Evolutionary conservation across 139 green algal genomes (phyloP), one percentile per base, ranked within the genome.

Genomic region (Asterochloris sp.): DNA sequence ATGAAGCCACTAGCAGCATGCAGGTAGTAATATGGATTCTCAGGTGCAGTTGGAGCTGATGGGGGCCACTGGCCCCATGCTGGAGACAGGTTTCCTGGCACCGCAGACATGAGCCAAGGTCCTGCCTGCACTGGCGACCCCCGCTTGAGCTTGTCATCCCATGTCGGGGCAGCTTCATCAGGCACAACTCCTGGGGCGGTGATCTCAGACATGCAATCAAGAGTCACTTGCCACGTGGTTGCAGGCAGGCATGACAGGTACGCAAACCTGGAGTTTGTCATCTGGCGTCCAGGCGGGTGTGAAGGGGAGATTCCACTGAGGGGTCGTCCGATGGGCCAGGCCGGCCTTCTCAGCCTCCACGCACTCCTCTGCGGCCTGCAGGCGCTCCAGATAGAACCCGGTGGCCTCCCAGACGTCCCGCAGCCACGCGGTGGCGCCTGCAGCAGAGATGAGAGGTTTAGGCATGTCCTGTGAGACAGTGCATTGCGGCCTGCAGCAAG

Each of bases 381-480:
- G 28, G 11, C 90, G 85, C 90, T 99, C 97, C 76, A 99, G 89
- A 63, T 88, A 85, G 89, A 99, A 99, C 23, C 89, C 89, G 0
- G 95, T 98, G 78, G 94, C 91, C 92, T 99, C 97, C 97, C 97
- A 99, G 19, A 88, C 86, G 81, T 98, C 92, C 62, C 96, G 89
- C 84, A 98, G 88, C 29, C 81, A 87, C 2, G 86, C 81, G 15
- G 88, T 93, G 62, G 78, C 79, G 61, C 88, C 92, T 17, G 10
- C 19, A 73, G 13, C 11, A 60, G 11, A 26, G n/a, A 0, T 15
- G 24, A 62, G 27, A 63, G 28, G 21, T 6, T 54, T 6, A 54
- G 38, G 38, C 38, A 54, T 54, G 38, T 54, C 38, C 38, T 54
- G 2, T 54, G 38, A 54, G 38, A 54, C 38, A 54, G 38, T 6